Evolutionary conservation across 257 asterid species (phyloP), one percentile per base, ranked within the genome.

Genomic region (Craterostigma plantagineum): DNA sequence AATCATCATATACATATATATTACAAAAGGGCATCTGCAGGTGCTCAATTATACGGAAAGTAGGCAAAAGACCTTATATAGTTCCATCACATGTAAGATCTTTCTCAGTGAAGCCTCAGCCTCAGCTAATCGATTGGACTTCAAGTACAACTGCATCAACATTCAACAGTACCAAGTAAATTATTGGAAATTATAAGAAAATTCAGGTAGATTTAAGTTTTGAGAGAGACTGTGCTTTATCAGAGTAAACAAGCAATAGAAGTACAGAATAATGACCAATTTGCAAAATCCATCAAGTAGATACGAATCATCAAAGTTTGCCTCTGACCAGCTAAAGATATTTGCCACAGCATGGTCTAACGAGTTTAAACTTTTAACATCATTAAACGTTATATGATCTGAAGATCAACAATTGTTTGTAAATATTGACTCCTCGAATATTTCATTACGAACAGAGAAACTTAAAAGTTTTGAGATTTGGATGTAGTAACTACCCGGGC

Each of bases 71-170:
- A 46, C 97, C 97, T 82, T 76, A 11, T 79, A 72, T 43, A 72
- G 27, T 67, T 87, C 95, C 85, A 73, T 53, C 18, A 54, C 53
- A 54, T 79, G 83, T 57, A 87, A 63, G 66, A 75, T 68, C 79
- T 72, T 81, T 54, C 92, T 76, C 66, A 56, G 67, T 37, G 70
- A 52, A 34, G 52, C 60, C 76, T 78, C 93, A 58, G 93, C 93
- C 52, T 87, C 90, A 27, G 69, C 53, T 50, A 61, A 56, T 62
- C 64, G 69, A 51, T 63, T 64, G 57, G 81, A 69, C 72, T 61
- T 81, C 39, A 58, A 49, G 62, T 76, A 73, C 55, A 82, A 76
- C 95, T 87, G 50, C 59, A 63, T 35, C 36, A 23, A 23, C 30
- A 23, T 23, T 23, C 30, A 23, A 23, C 39, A 53, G 30, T 47